Percentiles rank a stretch among this genome's conserved stretches.
Evolutionary conservation across 805 yeast species (phyloP).

Genomic region (Tetrapisispora fleetii): DNA sequence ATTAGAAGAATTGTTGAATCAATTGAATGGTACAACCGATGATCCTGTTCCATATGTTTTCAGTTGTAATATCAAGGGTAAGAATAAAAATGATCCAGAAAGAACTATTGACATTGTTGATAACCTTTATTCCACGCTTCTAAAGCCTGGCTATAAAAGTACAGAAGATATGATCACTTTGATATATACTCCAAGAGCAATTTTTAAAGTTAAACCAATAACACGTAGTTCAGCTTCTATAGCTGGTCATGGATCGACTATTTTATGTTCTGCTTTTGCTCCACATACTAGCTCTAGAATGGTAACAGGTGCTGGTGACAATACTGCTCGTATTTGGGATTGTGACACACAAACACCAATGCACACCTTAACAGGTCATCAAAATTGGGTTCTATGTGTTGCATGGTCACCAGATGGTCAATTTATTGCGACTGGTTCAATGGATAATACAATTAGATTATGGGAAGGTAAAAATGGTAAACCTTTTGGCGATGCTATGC

Average conservation of each 20-base stretch:
- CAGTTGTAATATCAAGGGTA: slow-evolving; percentile 46
- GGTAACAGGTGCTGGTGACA: slow-evolving; percentile 95
- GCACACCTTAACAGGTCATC: slow-evolving; percentile 71
- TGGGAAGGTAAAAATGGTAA: slow-evolving; percentile 79
- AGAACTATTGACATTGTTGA: slow-evolving; percentile 59
- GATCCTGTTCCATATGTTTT: slow-evolving; percentile 90
- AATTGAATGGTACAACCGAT: slow-evolving; percentile 56
- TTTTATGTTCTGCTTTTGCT: slow-evolving; percentile 85
- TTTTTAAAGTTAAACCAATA: slow-evolving; percentile 84
- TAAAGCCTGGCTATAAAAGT: slow-evolving; percentile 77
- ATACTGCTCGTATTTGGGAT: slow-evolving; percentile 95
- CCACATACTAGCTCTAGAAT: slow-evolving; percentile 76
- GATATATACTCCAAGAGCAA: slow-evolving; percentile 89
- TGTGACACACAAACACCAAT: slow-evolving; percentile 89
- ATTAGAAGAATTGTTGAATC: slow-evolving; percentile 78
- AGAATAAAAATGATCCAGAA: slow-evolving; percentile 31
- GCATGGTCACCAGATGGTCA: slow-evolving; percentile 89
- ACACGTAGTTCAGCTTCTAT: slow-evolving; percentile 88
- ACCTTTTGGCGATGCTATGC: slow-evolving; percentile 59
- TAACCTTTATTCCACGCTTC: slow-evolving; percentile 66
- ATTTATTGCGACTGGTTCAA: slow-evolving; percentile 87
- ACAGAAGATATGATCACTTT: slow-evolving; percentile 90
- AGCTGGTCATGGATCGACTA: slow-evolving; percentile 91
- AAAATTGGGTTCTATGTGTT: slow-evolving; percentile 89
- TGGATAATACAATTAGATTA: slow-evolving; percentile 80